Evolutionary conservation across 2,329 filamentous ascomycete genomes (phyloP), one percentile per base, ranked within the genome.

Genomic region (Sclerotinia minor): DNA sequence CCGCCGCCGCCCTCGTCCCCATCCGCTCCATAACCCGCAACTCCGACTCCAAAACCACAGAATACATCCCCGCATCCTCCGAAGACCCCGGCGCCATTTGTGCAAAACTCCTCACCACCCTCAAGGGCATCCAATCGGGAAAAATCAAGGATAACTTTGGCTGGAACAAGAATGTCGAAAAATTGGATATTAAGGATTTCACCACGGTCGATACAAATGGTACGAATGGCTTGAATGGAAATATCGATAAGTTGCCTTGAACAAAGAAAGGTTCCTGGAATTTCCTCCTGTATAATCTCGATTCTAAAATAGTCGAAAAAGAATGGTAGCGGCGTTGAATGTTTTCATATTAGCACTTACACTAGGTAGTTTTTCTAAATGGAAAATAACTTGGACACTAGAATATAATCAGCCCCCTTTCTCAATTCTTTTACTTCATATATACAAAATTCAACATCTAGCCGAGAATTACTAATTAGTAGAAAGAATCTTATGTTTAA

Each of bases 1-100:
- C 94, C 0, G 94, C 94, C 0, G 94, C 94, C 0, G 92, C 92
- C 0, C 83, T 99, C 65, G 94, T 98, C 3, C 94, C 94, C 1
- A 95, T 97, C 79, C 90, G 90, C 70, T 95, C 91, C 73, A 96
- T 98, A 78, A 95, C 92, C 3, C 87, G 93, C 75, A 85, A 82
- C 32, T 79, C 79, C 24, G 63, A 76, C 57, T 76, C 76, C 29
- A 85, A 89, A 77, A 84, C 81, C 35, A 81, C 86, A 63, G 82
- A 80, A 3, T 89, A 86, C 73, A 83, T 89, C 53, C 75, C 83
- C 6, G 82, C 81, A 5, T 75, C 81, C 24, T 81, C 85, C 65
- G 85, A 90, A 67, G 89, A 93, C 68, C 88, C 91, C 0, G 94
- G 94, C 0, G 87, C 89, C 44, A 81, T 90, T 24, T 94, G 88